Evolutionary conservation across 2,329 filamentous ascomycete genomes (phyloP), one percentile per base, ranked within the genome.

Genomic region (Aspergillus flavus): DNA sequence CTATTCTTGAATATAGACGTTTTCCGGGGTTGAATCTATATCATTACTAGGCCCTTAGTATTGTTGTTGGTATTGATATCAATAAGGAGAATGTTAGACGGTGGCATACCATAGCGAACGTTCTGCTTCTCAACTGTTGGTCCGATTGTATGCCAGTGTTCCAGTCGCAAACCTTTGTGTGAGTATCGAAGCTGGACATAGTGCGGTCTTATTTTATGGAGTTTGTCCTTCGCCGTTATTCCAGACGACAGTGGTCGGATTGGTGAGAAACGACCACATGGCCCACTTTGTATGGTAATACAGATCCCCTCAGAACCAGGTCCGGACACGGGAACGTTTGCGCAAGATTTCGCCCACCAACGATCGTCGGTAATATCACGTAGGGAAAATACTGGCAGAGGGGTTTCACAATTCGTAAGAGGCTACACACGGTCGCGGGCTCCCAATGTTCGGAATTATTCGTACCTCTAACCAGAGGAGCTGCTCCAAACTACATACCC

Each of bases 141-240:
- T 34, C 11, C 32, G 3, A 34, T 34, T 12, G 32, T 12, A 36
- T 12, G 12, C 12, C 34, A 36, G 34, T 36, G 11, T 36, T 5
- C 4, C 34, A 36, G 21, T 23, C 21, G 21, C 21, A 23, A 23
- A 23, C 21, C 21, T 23, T 1, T 23, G 21, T 23, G 21, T 23
- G 21, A 23, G 21, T 23, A 23, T 23, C 21, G 1, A 23, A 23
- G 21, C 21, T 23, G 21, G 21, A 23, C 21, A 23, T 23, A 23
- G 21, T 23, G 21, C 21, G 21, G 21, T 1, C 21, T 1, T 23
- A 23, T 23, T 9, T 41, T 6, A n/a, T 41, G 1, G 39, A 4
- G 0, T n/a, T 10, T 19, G 0, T 2, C 16, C 6, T 41, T 19
- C 0, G 19, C 39, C 39, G 2, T 9, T 4, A 41, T 9, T 9